phyloP scores from a whole-genome alignment of 1,284 basidiomycete genomes.

The Caloboletus firmus region DNA sequence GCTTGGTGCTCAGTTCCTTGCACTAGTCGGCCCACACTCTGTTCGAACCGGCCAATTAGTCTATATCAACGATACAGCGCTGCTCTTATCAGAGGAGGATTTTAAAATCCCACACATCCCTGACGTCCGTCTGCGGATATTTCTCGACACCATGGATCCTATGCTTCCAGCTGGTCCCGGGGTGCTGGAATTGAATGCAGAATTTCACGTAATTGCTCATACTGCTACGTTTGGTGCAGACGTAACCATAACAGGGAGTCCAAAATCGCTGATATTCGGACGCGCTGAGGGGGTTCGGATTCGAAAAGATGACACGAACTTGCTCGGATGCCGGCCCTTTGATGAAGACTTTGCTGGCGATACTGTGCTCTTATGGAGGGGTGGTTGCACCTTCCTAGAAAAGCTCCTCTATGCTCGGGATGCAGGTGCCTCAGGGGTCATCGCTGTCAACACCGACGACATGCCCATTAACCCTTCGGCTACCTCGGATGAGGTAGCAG shows the following conservation, averaged over 20 bases:
- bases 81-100: constrained; percentile 43
- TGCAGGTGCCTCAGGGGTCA: constrained; percentile 71
- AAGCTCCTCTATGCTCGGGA: constrained; percentile 67
- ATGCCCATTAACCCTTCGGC: constrained; percentile 66
- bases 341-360: constrained; percentile 45
- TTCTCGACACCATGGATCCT: constrained; percentile 50
- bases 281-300: constrained; percentile 52
- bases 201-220: constrained; percentile 55
- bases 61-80: constrained; percentile 72
- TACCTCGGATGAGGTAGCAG: constrained; percentile 52
- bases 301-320: constrained; percentile 50
- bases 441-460: constrained; percentile 69
- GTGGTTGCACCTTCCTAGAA: constrained; percentile 80
- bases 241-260: constrained; percentile 36
- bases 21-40: constrained; percentile 76
- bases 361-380: constrained; percentile 61
- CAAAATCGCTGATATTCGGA: constrained; percentile 44
- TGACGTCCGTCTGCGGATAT: constrained; percentile 60
- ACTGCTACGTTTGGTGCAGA: constrained; percentile 75
- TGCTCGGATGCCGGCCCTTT: constrained; percentile 61
- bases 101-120: constrained; percentile 36
- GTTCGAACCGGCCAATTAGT: constrained; percentile 80
- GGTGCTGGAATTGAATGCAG: constrained; percentile 39
- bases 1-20: constrained; percentile 7
- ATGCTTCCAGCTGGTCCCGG: constrained; percentile 40